These are phyloP conservation scores for Calonectria honghensis DNA, from an alignment of 2,329 filamentous ascomycete genomes.

Conservation along the genomic window DNA sequence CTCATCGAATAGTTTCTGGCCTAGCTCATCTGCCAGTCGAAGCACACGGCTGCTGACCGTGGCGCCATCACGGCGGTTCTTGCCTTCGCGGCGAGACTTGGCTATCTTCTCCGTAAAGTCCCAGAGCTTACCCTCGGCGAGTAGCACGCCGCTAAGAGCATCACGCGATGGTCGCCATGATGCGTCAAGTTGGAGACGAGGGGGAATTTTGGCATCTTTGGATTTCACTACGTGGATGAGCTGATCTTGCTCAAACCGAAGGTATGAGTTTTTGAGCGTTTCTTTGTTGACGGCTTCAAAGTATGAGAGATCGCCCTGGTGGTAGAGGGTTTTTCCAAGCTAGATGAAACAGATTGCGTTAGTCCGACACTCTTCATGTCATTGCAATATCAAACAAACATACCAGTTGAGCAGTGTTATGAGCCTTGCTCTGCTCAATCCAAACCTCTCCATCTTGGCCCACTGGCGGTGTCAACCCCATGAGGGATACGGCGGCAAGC, in stretches of 20 bases:
- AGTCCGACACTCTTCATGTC: slow-evolving; percentile 18
- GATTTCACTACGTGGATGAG: slow-evolving; percentile 85
- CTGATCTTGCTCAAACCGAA: slow-evolving; percentile 91
- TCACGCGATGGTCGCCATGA: slow-evolving; percentile 86
- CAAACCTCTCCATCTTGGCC: slow-evolving; percentile 79
- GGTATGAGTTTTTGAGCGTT: slow-evolving; percentile 94
- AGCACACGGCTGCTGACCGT: slow-evolving; percentile 91
- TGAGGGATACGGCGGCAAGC: slow-evolving; percentile 91
- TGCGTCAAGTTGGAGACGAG: slow-evolving; percentile 80
- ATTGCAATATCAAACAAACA: slow-evolving; percentile 51
- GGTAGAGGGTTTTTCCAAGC: slow-evolving; percentile 96
- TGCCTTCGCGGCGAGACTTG: slow-evolving; percentile 88
- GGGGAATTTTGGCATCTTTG: slow-evolving; percentile 77
- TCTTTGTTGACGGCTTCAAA: slow-evolving; percentile 99
- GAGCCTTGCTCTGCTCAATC: slow-evolving; percentile 85
- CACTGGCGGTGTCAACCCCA: slow-evolving; percentile 87
- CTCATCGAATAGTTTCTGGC: slow-evolving; percentile 80
- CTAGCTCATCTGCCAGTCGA: slow-evolving; percentile 83
- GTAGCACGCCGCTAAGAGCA: slow-evolving; percentile 73
- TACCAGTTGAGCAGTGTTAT: slow-evolving; percentile 88
- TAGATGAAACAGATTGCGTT: slow-evolving; percentile 58
- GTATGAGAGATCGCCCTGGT: slow-evolving; percentile 97
- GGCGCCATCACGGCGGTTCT: slow-evolving; percentile 94
- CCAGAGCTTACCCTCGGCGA: slow-evolving; percentile 88
- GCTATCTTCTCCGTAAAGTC: slow-evolving; percentile 93